Percentiles rank a stretch among this genome's conserved stretches.
Evolutionary conservation across 2,329 filamentous ascomycete species (phyloP).

Genomic region (Ascochyta clinopodiicola): DNA sequence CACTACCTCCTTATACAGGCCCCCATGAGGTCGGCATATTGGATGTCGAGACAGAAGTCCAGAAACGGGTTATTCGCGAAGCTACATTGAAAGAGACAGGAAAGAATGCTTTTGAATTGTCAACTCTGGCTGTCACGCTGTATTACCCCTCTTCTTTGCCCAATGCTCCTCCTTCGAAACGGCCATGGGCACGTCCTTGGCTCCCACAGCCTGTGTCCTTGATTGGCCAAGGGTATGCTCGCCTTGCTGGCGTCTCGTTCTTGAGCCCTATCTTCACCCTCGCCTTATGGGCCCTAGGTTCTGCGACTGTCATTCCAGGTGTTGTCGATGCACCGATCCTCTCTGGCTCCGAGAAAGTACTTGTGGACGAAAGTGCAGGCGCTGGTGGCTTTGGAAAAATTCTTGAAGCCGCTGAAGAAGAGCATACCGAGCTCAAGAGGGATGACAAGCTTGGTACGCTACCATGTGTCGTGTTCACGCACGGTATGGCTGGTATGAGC

Average conservation of each 20-base stretch:
- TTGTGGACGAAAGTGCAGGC: slow-evolving; percentile 29
- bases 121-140: slow-evolving; percentile 54
- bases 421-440: slow-evolving; percentile 34
- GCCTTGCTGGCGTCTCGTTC: slow-evolving; percentile 50
- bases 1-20: slow-evolving; percentile 53
- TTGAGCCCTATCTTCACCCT: slow-evolving; percentile 50
- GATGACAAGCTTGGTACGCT: slow-evolving; percentile 39
- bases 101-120: slow-evolving; percentile 52
- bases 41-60: slow-evolving; percentile 52
- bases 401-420: slow-evolving; percentile 25
- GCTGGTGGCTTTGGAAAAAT: slow-evolving; percentile 23
- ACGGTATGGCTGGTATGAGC: slow-evolving; percentile 55
- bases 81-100: slow-evolving; percentile 48
- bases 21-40: slow-evolving; percentile 52
- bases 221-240: slow-evolving; percentile 53
- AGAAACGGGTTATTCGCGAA: slow-evolving; percentile 44
- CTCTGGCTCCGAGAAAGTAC: slow-evolving; percentile 25
- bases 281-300: slow-evolving; percentile 51
- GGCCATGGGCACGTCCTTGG: slow-evolving; percentile 51
- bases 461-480: slow-evolving; percentile 55
- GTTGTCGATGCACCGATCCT: slow-evolving; percentile 53
- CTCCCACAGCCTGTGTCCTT: slow-evolving; percentile 53
- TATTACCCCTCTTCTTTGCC: slow-evolving; percentile 53
- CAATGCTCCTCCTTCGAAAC: slow-evolving; percentile 24
- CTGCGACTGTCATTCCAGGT: slow-evolving; percentile 52